Evolutionary conservation across 176 grass and related monocot genomes (phyloP).

Genomic region (Pharus latifolius): DNA sequence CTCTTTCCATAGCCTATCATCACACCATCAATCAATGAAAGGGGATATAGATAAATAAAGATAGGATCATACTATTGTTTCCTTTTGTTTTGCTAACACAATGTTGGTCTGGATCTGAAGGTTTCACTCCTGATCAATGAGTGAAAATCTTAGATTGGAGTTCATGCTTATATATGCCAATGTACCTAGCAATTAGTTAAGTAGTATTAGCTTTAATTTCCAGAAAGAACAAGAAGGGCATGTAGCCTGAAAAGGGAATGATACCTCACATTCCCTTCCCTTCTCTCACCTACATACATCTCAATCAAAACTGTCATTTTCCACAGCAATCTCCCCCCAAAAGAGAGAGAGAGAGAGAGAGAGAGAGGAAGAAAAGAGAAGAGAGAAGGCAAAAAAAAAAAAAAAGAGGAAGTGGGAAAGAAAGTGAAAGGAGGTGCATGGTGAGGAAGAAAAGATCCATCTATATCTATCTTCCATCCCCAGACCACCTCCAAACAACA

Average conservation of each 20-base stretch:
- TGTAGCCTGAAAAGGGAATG: conserved; percentile 32
- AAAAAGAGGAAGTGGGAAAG: neutral
- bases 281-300: conserved; percentile 19
- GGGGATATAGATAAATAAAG: too few species aligned
- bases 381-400: conserved; percentile 5
- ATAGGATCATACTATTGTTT: too few species aligned
- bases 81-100: too few species aligned
- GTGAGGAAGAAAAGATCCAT: conserved; percentile 46
- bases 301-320: conserved; percentile 46
- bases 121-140: too few species aligned
- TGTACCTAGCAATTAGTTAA: neutral
- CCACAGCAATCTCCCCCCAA: conserved; percentile 34
- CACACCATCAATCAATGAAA: too few species aligned
- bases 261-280: conserved; percentile 29
- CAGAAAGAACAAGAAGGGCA: conserved; percentile 8
- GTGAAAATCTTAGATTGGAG: too few species aligned
- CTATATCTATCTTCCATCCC: conserved; percentile 40
- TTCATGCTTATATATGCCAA: too few species aligned
- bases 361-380: neutral
- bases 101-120: too few species aligned
- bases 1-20: too few species aligned
- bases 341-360: conserved; percentile 14
- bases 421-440: conserved; percentile 30
- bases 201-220: neutral
- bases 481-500: conserved; percentile 24